Evolutionary conservation across 352 stramenopile species (phyloP).

Genomic region (Globisporangium solare): DNA sequence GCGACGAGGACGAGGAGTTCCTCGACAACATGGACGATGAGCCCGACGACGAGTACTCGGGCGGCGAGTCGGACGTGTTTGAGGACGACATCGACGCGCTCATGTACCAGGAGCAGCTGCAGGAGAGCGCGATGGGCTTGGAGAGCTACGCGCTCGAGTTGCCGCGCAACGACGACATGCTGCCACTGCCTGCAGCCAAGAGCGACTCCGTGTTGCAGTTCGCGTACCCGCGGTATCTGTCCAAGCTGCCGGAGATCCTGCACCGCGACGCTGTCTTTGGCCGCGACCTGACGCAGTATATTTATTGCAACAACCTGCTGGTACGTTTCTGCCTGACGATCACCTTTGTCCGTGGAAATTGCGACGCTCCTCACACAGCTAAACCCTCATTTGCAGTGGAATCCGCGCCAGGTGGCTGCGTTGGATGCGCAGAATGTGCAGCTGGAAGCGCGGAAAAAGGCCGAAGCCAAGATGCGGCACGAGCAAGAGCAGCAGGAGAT

Average conservation of each 20-base stretch:
- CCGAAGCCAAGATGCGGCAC: neutral
- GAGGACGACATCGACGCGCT: conserved; percentile 70
- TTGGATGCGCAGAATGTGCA: conserved; percentile 5
- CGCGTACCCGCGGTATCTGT: conserved; percentile 51
- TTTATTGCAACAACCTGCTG: conserved; percentile 79
- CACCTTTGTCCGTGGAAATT: neutral
- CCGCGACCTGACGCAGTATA: conserved; percentile 52
- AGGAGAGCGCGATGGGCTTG: conserved; percentile 40
- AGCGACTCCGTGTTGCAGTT: conserved; percentile 21
- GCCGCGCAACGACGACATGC: neutral
- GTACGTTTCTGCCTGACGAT: conserved; percentile 18
- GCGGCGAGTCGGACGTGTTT: conserved; percentile 61
- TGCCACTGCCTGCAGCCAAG: too few species aligned
- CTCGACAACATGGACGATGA: conserved; percentile 40
- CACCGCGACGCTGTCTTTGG: conserved; percentile 59
- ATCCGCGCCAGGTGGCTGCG: neutral
- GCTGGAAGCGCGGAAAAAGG: conserved; percentile 24
- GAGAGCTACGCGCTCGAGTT: conserved; percentile 49
- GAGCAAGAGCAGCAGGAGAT: conserved; percentile 6
- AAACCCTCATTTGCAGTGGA: neutral
- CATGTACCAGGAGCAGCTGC: conserved; percentile 41
- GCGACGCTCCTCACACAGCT: neutral
- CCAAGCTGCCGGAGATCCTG: conserved; percentile 50
- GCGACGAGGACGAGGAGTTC: conserved; percentile 35
- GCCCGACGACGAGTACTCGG: conserved; percentile 43